A percentile compares a stretch with the other conserved stretches of the same genome.
phyloP scores from a whole-genome alignment of 1,139 yeast species.

The Yamadazyma jaroonii region DNA sequence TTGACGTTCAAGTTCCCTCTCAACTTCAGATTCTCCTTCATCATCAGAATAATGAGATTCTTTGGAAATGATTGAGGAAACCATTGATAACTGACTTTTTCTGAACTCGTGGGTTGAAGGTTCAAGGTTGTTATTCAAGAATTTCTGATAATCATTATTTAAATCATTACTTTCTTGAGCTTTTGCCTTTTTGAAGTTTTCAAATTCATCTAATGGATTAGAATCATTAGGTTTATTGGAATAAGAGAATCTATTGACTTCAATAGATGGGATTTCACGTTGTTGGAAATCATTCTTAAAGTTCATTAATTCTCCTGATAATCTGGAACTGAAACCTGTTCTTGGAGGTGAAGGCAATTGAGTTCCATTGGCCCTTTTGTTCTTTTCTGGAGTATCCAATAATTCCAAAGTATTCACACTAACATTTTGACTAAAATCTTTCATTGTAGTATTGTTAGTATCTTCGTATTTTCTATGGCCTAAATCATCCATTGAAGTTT shows the following conservation, averaged over 20 bases:
- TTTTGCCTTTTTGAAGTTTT: slow-evolving; percentile 14
- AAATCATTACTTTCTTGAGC: slow-evolving; percentile 10
- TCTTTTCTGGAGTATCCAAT: slow-evolving; percentile 14
- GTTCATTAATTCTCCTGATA: slow-evolving; percentile 30
- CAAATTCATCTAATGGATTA: slow-evolving; percentile 15
- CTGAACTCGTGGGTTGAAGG: slow-evolving; percentile 12
- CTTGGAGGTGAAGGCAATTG: slow-evolving; percentile 12
- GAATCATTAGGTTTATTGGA: not conserved
- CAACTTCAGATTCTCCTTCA: slow-evolving; percentile 35
- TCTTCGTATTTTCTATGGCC: slow-evolving; percentile 7
- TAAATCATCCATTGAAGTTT: not conserved
- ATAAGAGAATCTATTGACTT: slow-evolving; percentile 10
- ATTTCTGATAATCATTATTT: slow-evolving; percentile 30
- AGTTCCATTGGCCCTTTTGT: slow-evolving; percentile 3
- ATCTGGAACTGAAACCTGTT: slow-evolving; percentile 14
- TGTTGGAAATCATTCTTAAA: slow-evolving; percentile 29
- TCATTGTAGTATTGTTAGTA: slow-evolving; percentile 18
- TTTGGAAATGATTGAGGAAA: slow-evolving; percentile 43
- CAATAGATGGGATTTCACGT: slow-evolving; percentile 11
- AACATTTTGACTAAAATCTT: slow-evolving; percentile 10
- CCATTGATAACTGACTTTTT: slow-evolving; percentile 40
- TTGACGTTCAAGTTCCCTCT: slow-evolving; percentile 40
- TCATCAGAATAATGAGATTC: slow-evolving; percentile 31
- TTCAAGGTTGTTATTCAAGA: slow-evolving; percentile 18
- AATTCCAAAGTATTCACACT: slow-evolving; percentile 14